Evolutionary conservation across 1,284 basidiomycete species (phyloP).

Genomic region (Microbotryomycetes sp.): DNA sequence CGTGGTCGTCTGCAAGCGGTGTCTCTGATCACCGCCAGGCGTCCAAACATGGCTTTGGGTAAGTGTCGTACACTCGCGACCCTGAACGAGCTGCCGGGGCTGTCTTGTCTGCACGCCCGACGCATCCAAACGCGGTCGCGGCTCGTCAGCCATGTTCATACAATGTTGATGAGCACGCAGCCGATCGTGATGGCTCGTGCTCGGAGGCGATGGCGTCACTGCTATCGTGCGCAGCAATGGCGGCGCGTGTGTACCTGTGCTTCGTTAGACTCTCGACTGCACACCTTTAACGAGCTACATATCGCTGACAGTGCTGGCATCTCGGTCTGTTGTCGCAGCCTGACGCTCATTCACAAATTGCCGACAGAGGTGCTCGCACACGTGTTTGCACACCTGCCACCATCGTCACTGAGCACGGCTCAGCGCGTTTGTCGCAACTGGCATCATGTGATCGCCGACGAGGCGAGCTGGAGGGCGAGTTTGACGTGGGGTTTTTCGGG

Average conservation of each 20-base stretch:
- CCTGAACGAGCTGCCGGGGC: too few species aligned
- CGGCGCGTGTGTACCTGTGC: too few species aligned
- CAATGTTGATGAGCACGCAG: background rate
- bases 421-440: slow-evolving; percentile 29
- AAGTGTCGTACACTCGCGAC: too few species aligned
- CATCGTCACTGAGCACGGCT: slow-evolving; percentile 13
- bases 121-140: background rate
- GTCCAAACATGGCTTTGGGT: background rate
- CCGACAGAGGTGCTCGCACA: slow-evolving; percentile 31
- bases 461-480: slow-evolving; percentile 32
- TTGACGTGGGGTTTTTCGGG: background rate
- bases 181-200: too few species aligned
- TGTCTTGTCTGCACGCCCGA: too few species aligned
- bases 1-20: background rate
- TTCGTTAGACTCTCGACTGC: too few species aligned
- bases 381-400: slow-evolving; percentile 33
- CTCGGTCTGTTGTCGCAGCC: slow-evolving; percentile 4
- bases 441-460: slow-evolving; percentile 29
- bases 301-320: background rate
- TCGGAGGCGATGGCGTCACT: background rate
- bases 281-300: too few species aligned
- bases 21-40: background rate
- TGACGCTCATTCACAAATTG: slow-evolving; percentile 23
- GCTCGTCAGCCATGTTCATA: background rate
- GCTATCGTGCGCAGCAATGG: background rate